Evolutionary conservation across 306 rosid genomes (phyloP), one percentile per base, ranked within the genome.

Genomic region (Sindora glabra): DNA sequence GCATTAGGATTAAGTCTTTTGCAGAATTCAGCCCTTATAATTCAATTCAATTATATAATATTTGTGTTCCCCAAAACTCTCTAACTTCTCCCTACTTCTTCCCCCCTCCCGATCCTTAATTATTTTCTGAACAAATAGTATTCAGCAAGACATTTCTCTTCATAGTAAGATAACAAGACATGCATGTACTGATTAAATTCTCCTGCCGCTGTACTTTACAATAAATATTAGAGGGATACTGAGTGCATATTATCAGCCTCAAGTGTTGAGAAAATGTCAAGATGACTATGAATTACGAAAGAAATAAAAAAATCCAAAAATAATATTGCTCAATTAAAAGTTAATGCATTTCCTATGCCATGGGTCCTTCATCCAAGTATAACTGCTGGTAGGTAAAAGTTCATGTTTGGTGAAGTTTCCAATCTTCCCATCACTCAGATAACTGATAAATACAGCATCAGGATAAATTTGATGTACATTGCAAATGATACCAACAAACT

Each of bases 401-500:
- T 25, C 17, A 24, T 16, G 22, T 55, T 67, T 21, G 19, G 38
- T 67, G 34, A 52, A 56, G 25, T 52, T 72, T 47, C 47, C 37
- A 40, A 22, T 38, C 52, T 52, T 24, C 37, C 5, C 4, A 14
- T 9, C 37, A 57, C 56, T 14, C 52, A 27, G 48, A 6, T 38
- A 64, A 16, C 48, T 45, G 25, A 5, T 5, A 45, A 37, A 50
- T 5, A 44, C 23, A 51, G 53, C 15, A 58, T 22, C 18, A 46
- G 30, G 46, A 47, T 14, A 48, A 24, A 61, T 17, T 60, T 58
- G 44, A 53, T 34, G 21, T 2, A 48, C 38, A 32, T 51, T n/a
- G 55, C 33, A 60, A 57, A 74, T 18, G 14, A 21, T 48, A 51
- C 50, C 47, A 46, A 26, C 29, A 50, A 41, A 89, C 99, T 87